A percentile compares a stretch with the other conserved stretches of the same genome.
Conservation (phyloP, 805 yeast genomes). For the Yarrowia sp. region DNA sequence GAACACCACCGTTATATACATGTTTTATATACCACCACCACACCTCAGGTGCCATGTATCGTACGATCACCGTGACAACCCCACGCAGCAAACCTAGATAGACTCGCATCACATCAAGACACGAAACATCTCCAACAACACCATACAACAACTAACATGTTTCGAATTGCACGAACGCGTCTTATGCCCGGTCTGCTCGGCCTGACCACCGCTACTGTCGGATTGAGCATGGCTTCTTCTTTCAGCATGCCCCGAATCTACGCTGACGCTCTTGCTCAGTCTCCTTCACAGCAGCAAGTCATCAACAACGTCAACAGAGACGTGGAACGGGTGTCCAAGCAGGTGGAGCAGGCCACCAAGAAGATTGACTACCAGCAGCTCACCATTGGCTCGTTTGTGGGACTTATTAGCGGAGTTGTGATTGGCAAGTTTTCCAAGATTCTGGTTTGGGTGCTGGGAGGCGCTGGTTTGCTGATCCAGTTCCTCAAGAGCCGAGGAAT, state of each 20-base stretch:
- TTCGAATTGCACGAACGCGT: conserved; percentile 15
- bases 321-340: background rate
- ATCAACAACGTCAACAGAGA: conserved; percentile 16
- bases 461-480: conserved; percentile 47
- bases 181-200: conserved; percentile 9
- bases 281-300: conserved; percentile 1
- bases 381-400: conserved; percentile 62
- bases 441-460: conserved; percentile 51
- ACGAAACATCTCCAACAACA: background rate
- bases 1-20: too few relatives aligned
- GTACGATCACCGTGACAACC: too few relatives aligned
- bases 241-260: conserved; percentile 2
- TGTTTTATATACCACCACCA: too few relatives aligned
- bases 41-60: too few relatives aligned
- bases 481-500: conserved; percentile 58
- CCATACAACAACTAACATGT: background rate
- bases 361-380: conserved; percentile 54
- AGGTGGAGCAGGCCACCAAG: conserved; percentile 1
- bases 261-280: background rate
- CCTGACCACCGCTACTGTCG: conserved; percentile 7
- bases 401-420: conserved; percentile 56
- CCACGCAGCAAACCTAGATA: conserved; percentile 12
- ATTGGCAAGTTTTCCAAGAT: conserved; percentile 60
- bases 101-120: background rate
- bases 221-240: background rate